Conservation (phyloP, 345 rosid species). For the Capsella bursapastoris region DNA sequence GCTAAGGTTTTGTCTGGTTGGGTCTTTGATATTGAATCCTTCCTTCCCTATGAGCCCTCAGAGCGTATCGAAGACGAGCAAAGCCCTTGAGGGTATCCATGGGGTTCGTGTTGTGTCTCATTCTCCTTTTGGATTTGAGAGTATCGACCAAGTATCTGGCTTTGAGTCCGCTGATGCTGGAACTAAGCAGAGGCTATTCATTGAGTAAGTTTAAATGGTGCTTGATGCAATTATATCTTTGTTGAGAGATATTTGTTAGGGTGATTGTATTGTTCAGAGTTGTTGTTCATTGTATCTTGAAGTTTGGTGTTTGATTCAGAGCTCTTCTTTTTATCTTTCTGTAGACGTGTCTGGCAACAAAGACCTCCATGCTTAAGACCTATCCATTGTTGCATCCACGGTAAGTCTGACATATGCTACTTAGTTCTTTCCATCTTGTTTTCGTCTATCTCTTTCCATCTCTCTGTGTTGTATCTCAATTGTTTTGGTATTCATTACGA, state of each 20-base stretch:
- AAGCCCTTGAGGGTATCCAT: slow-evolving; percentile 70
- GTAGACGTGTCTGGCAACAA: slow-evolving; percentile 92
- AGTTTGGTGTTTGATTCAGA: slow-evolving; percentile 20
- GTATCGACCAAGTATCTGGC: slow-evolving; percentile 53
- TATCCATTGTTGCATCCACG: slow-evolving; percentile 60
- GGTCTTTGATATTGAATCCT: slow-evolving; percentile 15
- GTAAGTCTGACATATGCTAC: slow-evolving; percentile 44
- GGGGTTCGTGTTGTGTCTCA: slow-evolving; percentile 81
- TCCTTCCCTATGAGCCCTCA: slow-evolving; percentile 56
- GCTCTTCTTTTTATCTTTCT: slow-evolving; percentile 11
- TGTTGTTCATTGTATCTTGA: background rate
- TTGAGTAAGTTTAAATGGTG: slow-evolving; percentile 60
- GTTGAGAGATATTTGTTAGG: background rate
- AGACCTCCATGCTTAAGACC: slow-evolving; percentile 94
- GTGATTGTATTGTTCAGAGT: background rate
- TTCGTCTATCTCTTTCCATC: background rate
- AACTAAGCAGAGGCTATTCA: slow-evolving; percentile 59
- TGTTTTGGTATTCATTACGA: background rate
- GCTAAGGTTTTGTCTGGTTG: slow-evolving; percentile 16
- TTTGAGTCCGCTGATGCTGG: slow-evolving; percentile 49
- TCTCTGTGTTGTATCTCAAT: background rate
- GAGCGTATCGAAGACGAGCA: slow-evolving; percentile 48
- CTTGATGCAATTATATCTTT: background rate
- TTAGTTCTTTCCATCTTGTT: background rate
- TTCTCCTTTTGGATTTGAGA: slow-evolving; percentile 65